A percentile compares a stretch with the other conserved stretches of the same genome.
Evolutionary conservation across 306 rosid species (phyloP).

Genomic region (Cicer bijugum): DNA sequence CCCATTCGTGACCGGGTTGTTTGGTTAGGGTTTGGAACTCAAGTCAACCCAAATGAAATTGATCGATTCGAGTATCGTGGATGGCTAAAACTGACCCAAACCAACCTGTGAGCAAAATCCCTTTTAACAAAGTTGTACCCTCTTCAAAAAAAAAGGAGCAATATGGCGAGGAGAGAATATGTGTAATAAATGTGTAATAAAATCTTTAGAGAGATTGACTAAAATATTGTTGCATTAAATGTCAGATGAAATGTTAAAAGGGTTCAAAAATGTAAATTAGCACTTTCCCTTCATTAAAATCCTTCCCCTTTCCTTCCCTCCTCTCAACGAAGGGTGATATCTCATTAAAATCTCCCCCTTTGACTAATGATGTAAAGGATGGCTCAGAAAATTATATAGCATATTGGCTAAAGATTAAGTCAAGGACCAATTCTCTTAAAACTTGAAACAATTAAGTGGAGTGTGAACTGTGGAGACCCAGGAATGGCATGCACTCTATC

Average conservation of each 20-base stretch:
- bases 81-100: too few relatives aligned
- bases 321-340: neutral
- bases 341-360: too few relatives aligned
- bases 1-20: too few relatives aligned
- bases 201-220: neutral
- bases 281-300: neutral
- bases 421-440: constrained; percentile 34
- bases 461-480: neutral
- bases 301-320: neutral
- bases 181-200: neutral
- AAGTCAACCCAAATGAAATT: too few relatives aligned
- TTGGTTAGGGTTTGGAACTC: too few relatives aligned
- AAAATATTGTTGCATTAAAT: neutral
- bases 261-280: neutral
- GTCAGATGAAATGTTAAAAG: neutral
- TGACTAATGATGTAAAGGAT: constrained; percentile 24
- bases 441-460: neutral
- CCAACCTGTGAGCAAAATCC: neutral
- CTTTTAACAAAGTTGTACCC: neutral
- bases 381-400: neutral
- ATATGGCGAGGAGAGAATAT: neutral
- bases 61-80: too few relatives aligned
- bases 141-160: neutral
- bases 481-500: constrained; percentile 10
- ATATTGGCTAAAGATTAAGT: constrained; percentile 23